Evolutionary conservation across 2,329 filamentous ascomycete species (phyloP).

Genomic region (Chaetomium olivaceum): DNA sequence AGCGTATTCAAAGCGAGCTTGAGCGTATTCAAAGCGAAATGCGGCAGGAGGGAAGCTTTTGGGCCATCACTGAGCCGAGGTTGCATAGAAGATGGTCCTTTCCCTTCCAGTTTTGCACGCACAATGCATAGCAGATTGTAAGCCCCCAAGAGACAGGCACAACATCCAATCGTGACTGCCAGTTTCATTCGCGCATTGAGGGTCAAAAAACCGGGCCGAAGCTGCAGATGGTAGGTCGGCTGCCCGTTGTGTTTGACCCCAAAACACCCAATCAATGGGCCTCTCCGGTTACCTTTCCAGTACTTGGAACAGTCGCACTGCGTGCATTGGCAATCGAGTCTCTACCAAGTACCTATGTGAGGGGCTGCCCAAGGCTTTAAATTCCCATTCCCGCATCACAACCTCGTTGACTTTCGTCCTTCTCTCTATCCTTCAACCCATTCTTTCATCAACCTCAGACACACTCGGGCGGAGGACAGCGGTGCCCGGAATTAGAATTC

Average conservation of each 20-base stretch:
- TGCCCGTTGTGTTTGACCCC: constrained; percentile 7
- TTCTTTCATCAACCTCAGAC: neutral
- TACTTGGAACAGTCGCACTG: neutral
- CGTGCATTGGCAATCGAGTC: neutral
- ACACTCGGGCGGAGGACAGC: neutral
- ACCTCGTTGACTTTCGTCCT: neutral
- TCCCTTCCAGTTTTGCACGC: neutral
- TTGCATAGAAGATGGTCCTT: neutral
- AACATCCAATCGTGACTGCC: constrained; percentile 9
- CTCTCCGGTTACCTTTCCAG: neutral
- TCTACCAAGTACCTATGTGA: neutral
- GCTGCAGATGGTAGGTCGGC: neutral
- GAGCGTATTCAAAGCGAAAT: neutral
- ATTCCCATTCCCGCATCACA: neutral
- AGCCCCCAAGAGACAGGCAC: neutral
- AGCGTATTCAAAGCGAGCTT: neutral
- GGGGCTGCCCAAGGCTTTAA: neutral
- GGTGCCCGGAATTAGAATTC: neutral
- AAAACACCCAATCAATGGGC: constrained; percentile 14
- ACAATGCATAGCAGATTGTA: neutral
- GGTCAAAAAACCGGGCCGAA: constrained; percentile 12
- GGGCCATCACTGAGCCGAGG: neutral
- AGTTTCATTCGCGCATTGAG: neutral
- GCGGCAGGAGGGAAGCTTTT: neutral
- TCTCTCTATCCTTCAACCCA: constrained; percentile 1